Percentiles rank a stretch among this genome's conserved stretches.
These are phyloP conservation scores for Pyrus bretschneideri DNA, from an alignment of 306 rosid species.

Conservation along the genomic window DNA sequence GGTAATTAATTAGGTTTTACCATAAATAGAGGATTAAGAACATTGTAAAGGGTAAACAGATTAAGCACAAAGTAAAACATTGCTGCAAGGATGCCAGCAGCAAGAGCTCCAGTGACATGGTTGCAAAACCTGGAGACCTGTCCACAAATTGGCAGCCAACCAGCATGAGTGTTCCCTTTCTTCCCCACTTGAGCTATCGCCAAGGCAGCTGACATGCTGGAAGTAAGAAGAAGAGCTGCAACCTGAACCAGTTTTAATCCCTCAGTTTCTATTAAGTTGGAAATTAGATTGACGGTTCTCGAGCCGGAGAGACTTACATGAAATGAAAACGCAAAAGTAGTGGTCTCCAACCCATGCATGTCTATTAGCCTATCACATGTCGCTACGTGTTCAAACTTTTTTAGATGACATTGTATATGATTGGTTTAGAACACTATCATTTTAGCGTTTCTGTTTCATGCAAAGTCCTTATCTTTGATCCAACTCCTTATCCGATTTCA, in stretches of 20 bases:
- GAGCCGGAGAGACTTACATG: too few relatives aligned
- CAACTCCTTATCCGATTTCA: not conserved
- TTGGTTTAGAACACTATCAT: too few relatives aligned
- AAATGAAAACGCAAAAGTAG: too few relatives aligned
- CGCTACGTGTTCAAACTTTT: too few relatives aligned
- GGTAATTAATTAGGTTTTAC: not conserved
- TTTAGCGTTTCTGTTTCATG: too few relatives aligned
- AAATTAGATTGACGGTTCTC: too few relatives aligned
- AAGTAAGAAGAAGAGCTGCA: constrained; percentile 30
- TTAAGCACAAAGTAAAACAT: constrained; percentile 21
- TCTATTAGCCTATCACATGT: too few relatives aligned
- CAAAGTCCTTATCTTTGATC: too few relatives aligned
- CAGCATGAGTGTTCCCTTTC: constrained; percentile 48
- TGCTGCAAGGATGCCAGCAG: constrained; percentile 26
- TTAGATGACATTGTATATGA: too few relatives aligned
- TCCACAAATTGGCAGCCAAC: constrained; percentile 60
- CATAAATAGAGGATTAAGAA: constrained; percentile 13
- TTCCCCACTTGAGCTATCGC: constrained; percentile 48
- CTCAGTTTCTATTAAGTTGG: too few relatives aligned
- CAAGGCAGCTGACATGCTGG: constrained; percentile 48
- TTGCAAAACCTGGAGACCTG: constrained; percentile 48
- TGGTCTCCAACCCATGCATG: too few relatives aligned
- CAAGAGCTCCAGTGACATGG: constrained; percentile 32
- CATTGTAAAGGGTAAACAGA: constrained; percentile 10
- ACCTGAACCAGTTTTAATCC: constrained; percentile 17